Evolutionary conservation across 345 rosid species (phyloP).

Genomic region (Gossypium rotundifolium): DNA sequence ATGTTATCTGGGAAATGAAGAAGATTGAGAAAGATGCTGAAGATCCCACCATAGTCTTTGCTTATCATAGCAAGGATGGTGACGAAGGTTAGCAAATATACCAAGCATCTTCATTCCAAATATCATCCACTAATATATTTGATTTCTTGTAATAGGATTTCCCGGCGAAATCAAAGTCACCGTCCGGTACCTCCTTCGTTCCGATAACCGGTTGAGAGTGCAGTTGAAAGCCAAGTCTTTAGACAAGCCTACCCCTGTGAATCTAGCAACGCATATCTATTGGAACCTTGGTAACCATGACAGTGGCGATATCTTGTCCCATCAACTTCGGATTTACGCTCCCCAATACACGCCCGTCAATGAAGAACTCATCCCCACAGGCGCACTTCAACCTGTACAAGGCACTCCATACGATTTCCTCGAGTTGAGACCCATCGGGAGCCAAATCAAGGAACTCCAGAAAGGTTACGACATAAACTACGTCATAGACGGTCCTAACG

Average conservation of each 20-base stretch:
- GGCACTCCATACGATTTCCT: slow-evolving; percentile 74
- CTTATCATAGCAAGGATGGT: slow-evolving; percentile 56
- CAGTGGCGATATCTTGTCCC: slow-evolving; percentile 59
- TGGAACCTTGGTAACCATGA: slow-evolving; percentile 77
- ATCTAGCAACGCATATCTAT: slow-evolving; percentile 70
- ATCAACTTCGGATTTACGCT: slow-evolving; percentile 49
- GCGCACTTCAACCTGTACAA: slow-evolving; percentile 27
- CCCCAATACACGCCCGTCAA: slow-evolving; percentile 59
- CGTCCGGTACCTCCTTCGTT: slow-evolving; percentile 59
- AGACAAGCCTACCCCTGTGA: slow-evolving; percentile 58
- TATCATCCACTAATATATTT: not conserved
- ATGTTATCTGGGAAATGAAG: slow-evolving; percentile 57
- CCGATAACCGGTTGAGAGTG: slow-evolving; percentile 40
- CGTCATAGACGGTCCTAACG: slow-evolving; percentile 32
- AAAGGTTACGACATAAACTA: slow-evolving; percentile 80
- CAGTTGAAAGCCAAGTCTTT: slow-evolving; percentile 55
- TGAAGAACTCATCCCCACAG: slow-evolving; percentile 68
- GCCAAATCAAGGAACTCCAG: slow-evolving; percentile 39
- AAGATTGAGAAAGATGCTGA: slow-evolving; percentile 34
- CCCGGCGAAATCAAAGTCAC: slow-evolving; percentile 59
- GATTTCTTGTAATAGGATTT: slow-evolving; percentile 40
- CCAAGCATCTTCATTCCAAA: not conserved
- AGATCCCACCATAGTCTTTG: slow-evolving; percentile 35
- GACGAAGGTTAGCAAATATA: slow-evolving; percentile 49
- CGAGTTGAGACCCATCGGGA: slow-evolving; percentile 36